Conservation (phyloP, 2,329 filamentous ascomycete genomes). For the Ophiobolus disseminans region DNA sequence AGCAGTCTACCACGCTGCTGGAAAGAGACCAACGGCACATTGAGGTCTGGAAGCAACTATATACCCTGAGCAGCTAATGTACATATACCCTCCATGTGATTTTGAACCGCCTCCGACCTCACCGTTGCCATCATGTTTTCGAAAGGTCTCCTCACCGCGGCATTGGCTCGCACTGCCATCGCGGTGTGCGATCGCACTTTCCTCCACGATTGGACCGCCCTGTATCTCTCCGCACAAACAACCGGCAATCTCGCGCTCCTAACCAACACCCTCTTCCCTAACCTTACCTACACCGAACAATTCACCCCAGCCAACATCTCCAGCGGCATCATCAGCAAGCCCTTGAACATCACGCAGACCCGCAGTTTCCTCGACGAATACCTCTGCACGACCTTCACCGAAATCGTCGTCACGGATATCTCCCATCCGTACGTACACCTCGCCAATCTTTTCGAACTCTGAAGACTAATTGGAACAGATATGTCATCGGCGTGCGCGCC, state of each 20-base stretch:
- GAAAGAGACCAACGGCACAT: neutral
- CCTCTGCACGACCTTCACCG: conserved; percentile 29
- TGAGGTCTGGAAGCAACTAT: neutral
- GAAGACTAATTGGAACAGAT: conserved; percentile 9
- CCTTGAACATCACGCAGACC: conserved; percentile 24
- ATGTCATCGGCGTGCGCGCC: conserved; percentile 29
- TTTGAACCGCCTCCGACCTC: too few species aligned
- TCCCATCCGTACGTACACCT: conserved; percentile 2
- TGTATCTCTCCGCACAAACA: conserved; percentile 26
- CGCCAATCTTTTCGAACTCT: too few species aligned
- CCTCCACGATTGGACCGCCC: conserved; percentile 21
- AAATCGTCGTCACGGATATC: conserved; percentile 20
- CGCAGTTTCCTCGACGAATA: conserved; percentile 26
- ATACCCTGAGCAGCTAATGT: neutral
- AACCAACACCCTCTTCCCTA: conserved; percentile 11
- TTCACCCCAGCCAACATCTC: conserved; percentile 21
- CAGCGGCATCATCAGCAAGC: conserved; percentile 23
- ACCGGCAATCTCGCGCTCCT: conserved; percentile 17
- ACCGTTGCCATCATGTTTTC: neutral
- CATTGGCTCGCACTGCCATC: conserved; percentile 1
- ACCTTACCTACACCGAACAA: conserved; percentile 32
- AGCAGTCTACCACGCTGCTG: neutral
- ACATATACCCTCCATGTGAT: too few species aligned
- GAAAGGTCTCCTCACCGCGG: neutral
- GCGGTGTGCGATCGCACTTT: conserved; percentile 22